Conservation (phyloP, 1,284 basidiomycete species). For the Athelia sp. region DNA sequence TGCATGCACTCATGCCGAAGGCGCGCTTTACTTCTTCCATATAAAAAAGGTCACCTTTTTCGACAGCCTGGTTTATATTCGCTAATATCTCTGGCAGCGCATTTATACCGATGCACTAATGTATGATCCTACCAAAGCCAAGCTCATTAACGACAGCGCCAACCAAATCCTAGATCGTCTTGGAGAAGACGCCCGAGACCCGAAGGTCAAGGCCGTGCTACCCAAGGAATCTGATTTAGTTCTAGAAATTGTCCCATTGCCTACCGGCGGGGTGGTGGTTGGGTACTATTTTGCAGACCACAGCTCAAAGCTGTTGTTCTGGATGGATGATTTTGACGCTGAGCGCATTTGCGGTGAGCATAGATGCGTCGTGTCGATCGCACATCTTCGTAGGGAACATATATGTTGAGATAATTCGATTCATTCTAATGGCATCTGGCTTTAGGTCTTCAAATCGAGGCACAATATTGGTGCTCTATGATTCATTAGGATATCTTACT, state of each 20-base stretch:
- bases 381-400: not conserved
- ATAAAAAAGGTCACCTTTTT: not conserved
- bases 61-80: not conserved
- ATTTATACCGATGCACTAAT: not conserved
- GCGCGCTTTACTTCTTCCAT: not conserved
- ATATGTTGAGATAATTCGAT: not conserved
- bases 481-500: not conserved
- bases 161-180: not conserved
- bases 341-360: not conserved
- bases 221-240: not conserved
- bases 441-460: not conserved
- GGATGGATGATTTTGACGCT: slow-evolving; percentile 1
- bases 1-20: not conserved
- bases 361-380: not conserved
- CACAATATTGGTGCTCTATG: not conserved
- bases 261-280: not conserved
- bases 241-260: not conserved
- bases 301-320: not conserved
- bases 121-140: not conserved
- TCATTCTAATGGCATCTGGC: not conserved
- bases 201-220: not conserved
- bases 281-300: slow-evolving; percentile 1
- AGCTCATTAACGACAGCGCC: not conserved
- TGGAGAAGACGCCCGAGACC: not conserved
- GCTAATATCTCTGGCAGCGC: not conserved